phyloP scores from a whole-genome alignment of 345 rosid genomes.

The Eucalyptus curtisii region DNA sequence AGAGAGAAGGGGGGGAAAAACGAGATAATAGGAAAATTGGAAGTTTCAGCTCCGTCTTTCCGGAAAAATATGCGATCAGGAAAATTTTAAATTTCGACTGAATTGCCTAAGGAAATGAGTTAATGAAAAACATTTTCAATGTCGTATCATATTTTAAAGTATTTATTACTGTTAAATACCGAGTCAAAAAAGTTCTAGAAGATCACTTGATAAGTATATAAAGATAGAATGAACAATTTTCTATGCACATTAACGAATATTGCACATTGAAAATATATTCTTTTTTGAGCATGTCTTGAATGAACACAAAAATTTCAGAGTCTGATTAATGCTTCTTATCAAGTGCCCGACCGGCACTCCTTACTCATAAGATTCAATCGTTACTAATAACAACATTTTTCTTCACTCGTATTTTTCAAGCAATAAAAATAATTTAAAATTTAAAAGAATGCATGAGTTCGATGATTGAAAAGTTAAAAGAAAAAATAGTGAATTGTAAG shows the following conservation, averaged over 20 bases:
- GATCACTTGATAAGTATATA: background rate
- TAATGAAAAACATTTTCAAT: background rate
- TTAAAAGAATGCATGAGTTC: background rate
- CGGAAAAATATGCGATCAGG: too few relatives aligned
- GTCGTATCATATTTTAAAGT: rapidly evolving
- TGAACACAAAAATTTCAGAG: background rate
- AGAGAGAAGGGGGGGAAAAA: rapidly evolving
- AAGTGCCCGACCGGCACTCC: too few relatives aligned
- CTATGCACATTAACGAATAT: background rate
- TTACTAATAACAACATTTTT: background rate
- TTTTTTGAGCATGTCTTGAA: background rate
- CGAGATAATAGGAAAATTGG: background rate
- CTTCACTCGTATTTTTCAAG: background rate
- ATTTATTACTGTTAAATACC: background rate
- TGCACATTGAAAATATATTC: background rate
- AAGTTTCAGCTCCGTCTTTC: background rate
- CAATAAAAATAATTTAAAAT: background rate
- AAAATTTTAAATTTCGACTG: background rate
- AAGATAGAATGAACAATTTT: background rate
- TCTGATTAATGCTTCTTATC: background rate
- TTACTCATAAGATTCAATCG: background rate
- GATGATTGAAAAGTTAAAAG: background rate
- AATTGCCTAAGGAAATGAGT: background rate
- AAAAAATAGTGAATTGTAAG: background rate
- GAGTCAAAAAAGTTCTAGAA: background rate